A percentile compares a stretch with the other conserved stretches of the same genome.
phyloP scores from a whole-genome alignment of 257 asterid genomes.

The Linaria vulgaris region DNA sequence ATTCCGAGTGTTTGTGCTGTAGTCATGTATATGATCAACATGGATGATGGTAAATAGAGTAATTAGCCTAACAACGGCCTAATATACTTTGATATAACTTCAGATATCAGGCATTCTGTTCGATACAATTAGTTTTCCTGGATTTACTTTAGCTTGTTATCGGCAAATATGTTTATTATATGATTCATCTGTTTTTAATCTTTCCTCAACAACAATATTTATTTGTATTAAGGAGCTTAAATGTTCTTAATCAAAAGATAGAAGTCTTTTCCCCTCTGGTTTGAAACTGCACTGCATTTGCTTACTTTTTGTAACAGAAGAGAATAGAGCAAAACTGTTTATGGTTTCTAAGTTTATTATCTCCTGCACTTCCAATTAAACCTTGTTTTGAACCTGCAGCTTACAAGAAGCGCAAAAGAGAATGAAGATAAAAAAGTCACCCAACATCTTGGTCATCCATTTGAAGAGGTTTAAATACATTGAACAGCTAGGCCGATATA shows the following conservation, averaged over 20 bases:
- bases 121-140: background rate
- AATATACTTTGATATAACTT: background rate
- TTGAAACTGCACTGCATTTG: slow-evolving; percentile 2
- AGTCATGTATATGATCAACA: no score
- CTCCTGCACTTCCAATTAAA: background rate
- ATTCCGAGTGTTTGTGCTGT: slow-evolving; percentile 70
- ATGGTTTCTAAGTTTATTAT: background rate
- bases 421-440: slow-evolving; percentile 77
- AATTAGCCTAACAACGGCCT: no score
- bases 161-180: no score
- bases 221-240: background rate
- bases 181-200: background rate
- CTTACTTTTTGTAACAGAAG: background rate
- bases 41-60: background rate
- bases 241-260: slow-evolving; percentile 2
- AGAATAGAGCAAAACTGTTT: background rate
- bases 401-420: slow-evolving; percentile 88
- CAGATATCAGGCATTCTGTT: background rate
- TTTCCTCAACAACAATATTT: background rate
- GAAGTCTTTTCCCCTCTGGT: slow-evolving; percentile 12
- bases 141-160: background rate
- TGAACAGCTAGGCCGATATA: slow-evolving; percentile 65
- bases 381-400: slow-evolving; percentile 37
- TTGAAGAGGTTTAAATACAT: slow-evolving; percentile 83
- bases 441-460: slow-evolving; percentile 71